Evolutionary conservation across 306 rosid genomes (phyloP), one percentile per base, ranked within the genome.

Genomic region (Sphenostylis stenocarpa): DNA sequence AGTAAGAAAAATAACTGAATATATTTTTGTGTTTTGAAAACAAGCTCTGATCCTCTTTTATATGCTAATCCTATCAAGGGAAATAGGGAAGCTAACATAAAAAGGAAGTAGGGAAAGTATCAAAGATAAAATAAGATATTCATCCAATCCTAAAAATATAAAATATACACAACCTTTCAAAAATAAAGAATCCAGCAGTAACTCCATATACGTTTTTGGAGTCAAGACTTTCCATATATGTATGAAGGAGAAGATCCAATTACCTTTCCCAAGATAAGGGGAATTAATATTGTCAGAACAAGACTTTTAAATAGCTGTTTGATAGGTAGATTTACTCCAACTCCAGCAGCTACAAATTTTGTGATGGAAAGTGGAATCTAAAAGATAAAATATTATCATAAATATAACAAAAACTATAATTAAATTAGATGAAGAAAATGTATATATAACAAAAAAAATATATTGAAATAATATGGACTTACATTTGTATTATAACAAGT

Each of bases 251-350:
- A 75, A 43, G 60, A 56, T 36, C 36, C 29, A 33, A 75, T 81
- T 81, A 94, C 98, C 98, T 94, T 94, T 77, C 97, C 98, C 79
- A 94, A 76, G 67, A 89, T 84, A 76, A 94, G 86, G 57, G 98
- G 98, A 64, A 89, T 66, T 82, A 92, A 80, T 80, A 94, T 86
- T 45, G 88, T 89, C 62, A 85, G 79, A 52, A 90, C 85, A 47
- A 94, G 96, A 86, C 93, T 92, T 86, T 79, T 87, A 71, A 92
- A 84, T 58, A 94, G 87, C 62, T 94, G 92, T 84, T 86, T 75
- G 39, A 96, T 90, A 60, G 98, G 98, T 84, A 94, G 76, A 68
- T 92, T 41, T 41, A 90, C 85, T 76, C 97, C 98, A 85, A 88
- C 94, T 83, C 98, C 98, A 71, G 38, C 85, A 65, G 97, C 97